phyloP scores from a whole-genome alignment of 176 grass and related monocot genomes.

The Zoysia pacifica region DNA sequence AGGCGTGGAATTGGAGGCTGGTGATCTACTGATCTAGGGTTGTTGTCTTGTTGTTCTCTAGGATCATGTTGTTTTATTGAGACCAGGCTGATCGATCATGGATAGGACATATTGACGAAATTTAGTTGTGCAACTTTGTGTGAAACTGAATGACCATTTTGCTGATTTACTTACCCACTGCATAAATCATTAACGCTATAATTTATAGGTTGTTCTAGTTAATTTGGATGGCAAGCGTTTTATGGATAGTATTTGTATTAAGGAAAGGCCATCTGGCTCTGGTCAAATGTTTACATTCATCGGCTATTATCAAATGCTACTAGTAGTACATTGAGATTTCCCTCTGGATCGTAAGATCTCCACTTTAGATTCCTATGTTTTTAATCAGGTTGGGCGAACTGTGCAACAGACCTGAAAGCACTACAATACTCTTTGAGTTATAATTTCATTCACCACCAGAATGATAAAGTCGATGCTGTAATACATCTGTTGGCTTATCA shows the following conservation, averaged over 20 bases:
- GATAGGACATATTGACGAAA: background rate
- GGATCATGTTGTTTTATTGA: background rate
- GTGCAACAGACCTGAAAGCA: background rate
- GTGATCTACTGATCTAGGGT: background rate
- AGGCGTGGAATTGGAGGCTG: background rate
- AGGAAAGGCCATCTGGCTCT: background rate
- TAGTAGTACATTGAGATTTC: background rate
- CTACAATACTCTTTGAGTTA: conserved; percentile 4
- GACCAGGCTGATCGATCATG: background rate
- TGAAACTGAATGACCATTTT: conserved; percentile 8
- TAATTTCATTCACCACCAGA: background rate
- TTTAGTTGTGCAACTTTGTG: background rate
- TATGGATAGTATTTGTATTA: background rate
- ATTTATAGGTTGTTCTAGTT: background rate
- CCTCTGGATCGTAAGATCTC: background rate
- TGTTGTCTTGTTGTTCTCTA: background rate
- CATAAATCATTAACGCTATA: background rate
- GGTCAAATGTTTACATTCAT: background rate
- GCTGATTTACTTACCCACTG: background rate
- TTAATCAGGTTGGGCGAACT: background rate
- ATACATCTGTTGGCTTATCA: background rate
- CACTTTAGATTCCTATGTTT: background rate
- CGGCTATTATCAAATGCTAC: background rate
- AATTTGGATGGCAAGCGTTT: background rate
- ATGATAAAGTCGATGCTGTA: background rate